phyloP scores from a whole-genome alignment of 495 filamentous ascomycete species.

The Penicillium argentinense region DNA sequence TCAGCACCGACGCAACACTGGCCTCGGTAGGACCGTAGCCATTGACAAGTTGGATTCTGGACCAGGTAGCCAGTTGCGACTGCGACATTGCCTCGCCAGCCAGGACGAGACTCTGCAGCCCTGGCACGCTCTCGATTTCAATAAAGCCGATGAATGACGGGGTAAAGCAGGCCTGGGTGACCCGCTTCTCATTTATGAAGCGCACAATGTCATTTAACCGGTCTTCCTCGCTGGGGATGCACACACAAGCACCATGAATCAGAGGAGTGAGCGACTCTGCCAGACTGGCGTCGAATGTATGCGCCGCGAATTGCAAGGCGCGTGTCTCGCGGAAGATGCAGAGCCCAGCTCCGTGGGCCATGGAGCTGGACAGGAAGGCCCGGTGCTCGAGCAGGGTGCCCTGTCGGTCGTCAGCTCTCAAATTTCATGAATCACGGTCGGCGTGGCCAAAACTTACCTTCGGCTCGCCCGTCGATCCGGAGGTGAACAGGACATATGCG shows the following conservation, averaged over 20 bases:
- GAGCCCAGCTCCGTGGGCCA: constrained; percentile 44
- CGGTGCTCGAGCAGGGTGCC: constrained; percentile 50
- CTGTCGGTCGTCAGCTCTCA: constrained; percentile 14
- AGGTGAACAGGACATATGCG: constrained; percentile 49
- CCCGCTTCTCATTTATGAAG: constrained; percentile 45
- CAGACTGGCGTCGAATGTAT: constrained; percentile 54
- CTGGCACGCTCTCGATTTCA: constrained; percentile 44
- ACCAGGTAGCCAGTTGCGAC: constrained; percentile 54
- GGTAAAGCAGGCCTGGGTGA: constrained; percentile 48
- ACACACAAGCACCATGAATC: constrained; percentile 46
- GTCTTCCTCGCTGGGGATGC: constrained; percentile 51
- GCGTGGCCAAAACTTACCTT: constrained; percentile 36
- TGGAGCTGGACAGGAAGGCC: constrained; percentile 42
- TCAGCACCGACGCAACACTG: constrained; percentile 40
- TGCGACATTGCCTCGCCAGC: constrained; percentile 58
- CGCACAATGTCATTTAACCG: constrained; percentile 48
- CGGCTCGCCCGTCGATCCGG: constrained; percentile 51
- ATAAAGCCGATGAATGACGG: constrained; percentile 53
- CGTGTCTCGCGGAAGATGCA: constrained; percentile 30
- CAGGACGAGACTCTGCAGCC: constrained; percentile 44
- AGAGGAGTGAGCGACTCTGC: constrained; percentile 42
- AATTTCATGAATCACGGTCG: background rate
- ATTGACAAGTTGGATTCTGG: constrained; percentile 53
- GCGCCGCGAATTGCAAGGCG: constrained; percentile 52
- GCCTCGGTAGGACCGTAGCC: constrained; percentile 59